A percentile compares a stretch with the other conserved stretches of the same genome.
These are phyloP conservation scores for Aschersonia sp. DNA, from an alignment of 2,329 filamentous ascomycete species.

Conservation along the genomic window DNA sequence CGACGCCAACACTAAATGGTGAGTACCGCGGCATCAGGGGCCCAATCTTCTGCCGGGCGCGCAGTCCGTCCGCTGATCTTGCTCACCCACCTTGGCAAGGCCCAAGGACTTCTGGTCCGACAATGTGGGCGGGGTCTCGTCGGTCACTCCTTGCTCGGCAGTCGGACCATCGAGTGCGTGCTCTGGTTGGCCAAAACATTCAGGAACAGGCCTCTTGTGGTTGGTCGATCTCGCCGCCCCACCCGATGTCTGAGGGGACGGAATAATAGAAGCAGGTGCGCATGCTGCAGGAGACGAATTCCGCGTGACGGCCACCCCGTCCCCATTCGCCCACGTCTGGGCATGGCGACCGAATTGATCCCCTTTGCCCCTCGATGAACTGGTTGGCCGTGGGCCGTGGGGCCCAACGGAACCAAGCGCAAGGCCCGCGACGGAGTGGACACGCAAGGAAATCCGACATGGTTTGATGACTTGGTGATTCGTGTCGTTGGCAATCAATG, in stretches of 20 bases:
- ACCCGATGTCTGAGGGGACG: not conserved
- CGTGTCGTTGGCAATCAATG: no score
- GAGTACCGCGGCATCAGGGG: no score
- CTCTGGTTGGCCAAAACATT: conserved; percentile 3
- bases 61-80: not conserved
- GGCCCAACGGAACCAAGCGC: no score
- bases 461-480: no score
- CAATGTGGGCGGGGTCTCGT: not conserved
- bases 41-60: no score
- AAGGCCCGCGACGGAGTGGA: no score
- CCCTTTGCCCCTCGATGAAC: no score
- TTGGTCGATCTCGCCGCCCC: conserved; percentile 3
- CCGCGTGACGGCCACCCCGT: not conserved
- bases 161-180: not conserved
- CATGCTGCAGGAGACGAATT: not conserved
- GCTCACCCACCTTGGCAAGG: no score
- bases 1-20: no score
- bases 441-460: no score
- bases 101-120: no score
- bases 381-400: no score
- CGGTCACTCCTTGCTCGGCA: not conserved
- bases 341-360: not conserved
- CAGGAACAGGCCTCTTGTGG: conserved; percentile 7
- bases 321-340: not conserved
- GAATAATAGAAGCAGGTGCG: not conserved